A percentile compares a stretch with the other conserved stretches of the same genome.
phyloP scores from a whole-genome alignment of 345 rosid species.

The Eucalyptus camaldulensis region DNA sequence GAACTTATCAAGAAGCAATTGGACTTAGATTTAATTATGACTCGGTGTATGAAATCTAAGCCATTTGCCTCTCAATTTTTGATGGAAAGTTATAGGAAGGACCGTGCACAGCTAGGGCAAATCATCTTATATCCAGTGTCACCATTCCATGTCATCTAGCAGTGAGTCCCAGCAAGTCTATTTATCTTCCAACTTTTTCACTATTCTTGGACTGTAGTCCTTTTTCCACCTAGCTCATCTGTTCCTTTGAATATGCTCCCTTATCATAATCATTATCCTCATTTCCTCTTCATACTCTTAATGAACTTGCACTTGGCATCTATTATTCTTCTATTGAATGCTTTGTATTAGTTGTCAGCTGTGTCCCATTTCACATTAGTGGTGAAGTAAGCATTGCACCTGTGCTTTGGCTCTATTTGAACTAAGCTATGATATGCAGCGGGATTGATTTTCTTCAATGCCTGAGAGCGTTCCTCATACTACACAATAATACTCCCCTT shows the following conservation, averaged over 20 bases:
- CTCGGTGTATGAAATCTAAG: neutral
- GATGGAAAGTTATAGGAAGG: neutral
- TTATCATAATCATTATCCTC: neutral
- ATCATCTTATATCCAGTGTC: neutral
- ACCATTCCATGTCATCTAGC: neutral
- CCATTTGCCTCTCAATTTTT: neutral
- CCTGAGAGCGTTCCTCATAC: too few species aligned
- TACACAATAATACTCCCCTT: too few species aligned
- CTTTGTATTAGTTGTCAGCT: neutral
- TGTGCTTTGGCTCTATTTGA: neutral
- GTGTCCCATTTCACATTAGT: neutral
- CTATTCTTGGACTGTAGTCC: neutral
- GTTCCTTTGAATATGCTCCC: neutral
- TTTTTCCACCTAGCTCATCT: neutral
- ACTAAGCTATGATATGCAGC: neutral
- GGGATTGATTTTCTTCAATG: neutral
- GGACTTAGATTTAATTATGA: neutral
- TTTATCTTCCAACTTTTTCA: neutral
- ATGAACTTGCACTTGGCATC: neutral
- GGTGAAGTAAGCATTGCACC: neutral
- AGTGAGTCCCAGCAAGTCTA: neutral
- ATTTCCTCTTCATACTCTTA: neutral
- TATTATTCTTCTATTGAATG: neutral
- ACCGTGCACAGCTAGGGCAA: neutral
- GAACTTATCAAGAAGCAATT: neutral